phyloP scores from a whole-genome alignment of 2,329 filamentous ascomycete species.

The Stagonosporopsis vannaccii region DNA sequence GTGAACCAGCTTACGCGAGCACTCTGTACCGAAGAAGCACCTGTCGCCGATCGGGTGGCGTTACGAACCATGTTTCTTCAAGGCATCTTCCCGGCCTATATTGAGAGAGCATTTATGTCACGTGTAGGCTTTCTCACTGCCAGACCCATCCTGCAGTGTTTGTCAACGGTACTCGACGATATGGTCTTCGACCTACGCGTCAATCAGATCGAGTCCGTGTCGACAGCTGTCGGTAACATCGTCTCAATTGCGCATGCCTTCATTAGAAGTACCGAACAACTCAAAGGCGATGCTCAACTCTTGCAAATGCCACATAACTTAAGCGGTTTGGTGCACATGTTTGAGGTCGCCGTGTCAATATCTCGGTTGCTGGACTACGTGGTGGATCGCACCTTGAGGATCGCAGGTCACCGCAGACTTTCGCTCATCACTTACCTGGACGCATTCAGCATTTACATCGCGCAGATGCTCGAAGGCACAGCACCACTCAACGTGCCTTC shows the following conservation, averaged over 20 bases:
- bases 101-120: constrained; percentile 57
- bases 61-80: constrained; percentile 62
- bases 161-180: constrained; percentile 52
- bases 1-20: constrained; percentile 61
- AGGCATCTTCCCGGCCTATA: constrained; percentile 64
- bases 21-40: constrained; percentile 56
- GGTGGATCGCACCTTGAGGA: constrained; percentile 37
- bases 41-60: constrained; percentile 51
- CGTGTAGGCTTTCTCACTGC: constrained; percentile 60
- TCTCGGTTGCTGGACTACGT: constrained; percentile 58
- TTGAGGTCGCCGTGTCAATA: constrained; percentile 52
- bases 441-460: constrained; percentile 48
- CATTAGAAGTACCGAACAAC: constrained; percentile 44
- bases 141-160: constrained; percentile 60
- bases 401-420: constrained; percentile 21
- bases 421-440: constrained; percentile 50
- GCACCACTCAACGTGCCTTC: constrained; percentile 24
- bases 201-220: constrained; percentile 49
- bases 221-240: constrained; percentile 48
- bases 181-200: constrained; percentile 57
- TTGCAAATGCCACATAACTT: constrained; percentile 52
- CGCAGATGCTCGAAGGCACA: constrained; percentile 33
- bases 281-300: constrained; percentile 44
- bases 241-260: constrained; percentile 50
- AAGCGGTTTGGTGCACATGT: constrained; percentile 48